Evolutionary conservation across 2,329 filamentous ascomycete genomes (phyloP).

Genomic region (Rhynchosporium agropyri): DNA sequence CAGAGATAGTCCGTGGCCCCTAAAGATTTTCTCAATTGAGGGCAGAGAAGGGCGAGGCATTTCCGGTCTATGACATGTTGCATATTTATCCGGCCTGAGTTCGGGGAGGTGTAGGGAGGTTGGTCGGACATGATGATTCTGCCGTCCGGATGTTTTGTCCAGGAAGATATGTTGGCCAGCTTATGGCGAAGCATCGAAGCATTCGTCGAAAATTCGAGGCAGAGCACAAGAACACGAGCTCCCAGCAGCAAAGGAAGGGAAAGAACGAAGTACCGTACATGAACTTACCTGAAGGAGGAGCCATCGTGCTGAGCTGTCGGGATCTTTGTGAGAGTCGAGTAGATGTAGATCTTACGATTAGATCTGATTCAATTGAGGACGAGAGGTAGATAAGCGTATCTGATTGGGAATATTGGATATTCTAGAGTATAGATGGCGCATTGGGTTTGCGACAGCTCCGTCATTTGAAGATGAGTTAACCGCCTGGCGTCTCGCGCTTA

Average conservation of each 20-base stretch:
- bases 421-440: not conserved
- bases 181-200: not conserved
- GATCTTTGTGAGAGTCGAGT: not conserved
- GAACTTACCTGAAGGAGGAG: slow-evolving; percentile 37
- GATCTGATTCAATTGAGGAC: not conserved
- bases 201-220: not conserved
- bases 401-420: not conserved
- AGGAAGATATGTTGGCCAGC: not conserved
- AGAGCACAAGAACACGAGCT: not conserved
- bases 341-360: not conserved
- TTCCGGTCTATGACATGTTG: no score
- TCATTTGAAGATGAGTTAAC: not conserved
- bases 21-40: no score
- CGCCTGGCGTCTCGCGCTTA: not conserved
- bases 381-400: not conserved
- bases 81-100: no score
- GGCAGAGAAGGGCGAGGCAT: no score
- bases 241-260: not conserved
- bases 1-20: no score
- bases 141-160: not conserved
- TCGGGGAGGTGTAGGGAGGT: not conserved
- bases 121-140: not conserved
- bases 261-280: slow-evolving; percentile 1
- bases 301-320: slow-evolving; percentile 25
- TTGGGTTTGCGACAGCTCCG: not conserved